These are phyloP conservation scores for Ballota nigra DNA, from an alignment of 257 asterid genomes.

Conservation along the genomic window DNA sequence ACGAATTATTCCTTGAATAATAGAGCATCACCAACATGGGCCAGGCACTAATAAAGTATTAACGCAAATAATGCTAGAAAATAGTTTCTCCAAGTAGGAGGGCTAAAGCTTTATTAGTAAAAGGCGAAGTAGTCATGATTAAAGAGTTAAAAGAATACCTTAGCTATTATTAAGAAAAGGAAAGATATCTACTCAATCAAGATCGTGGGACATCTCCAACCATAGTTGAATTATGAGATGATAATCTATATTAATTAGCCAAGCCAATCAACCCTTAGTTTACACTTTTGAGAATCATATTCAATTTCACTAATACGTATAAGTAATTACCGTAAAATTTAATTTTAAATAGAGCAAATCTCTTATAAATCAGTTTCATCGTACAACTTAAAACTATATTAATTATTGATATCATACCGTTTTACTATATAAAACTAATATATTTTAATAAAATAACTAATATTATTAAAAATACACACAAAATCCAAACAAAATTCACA, in stretches of 20 bases:
- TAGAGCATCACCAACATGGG: conserved; percentile 15
- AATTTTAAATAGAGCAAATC: too few species aligned
- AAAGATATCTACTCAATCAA: conserved; percentile 8
- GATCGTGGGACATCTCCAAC: not conserved
- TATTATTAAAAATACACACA: too few species aligned
- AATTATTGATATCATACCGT: too few species aligned
- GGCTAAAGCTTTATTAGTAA: not conserved
- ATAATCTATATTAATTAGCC: conserved; percentile 9
- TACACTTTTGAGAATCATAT: not conserved
- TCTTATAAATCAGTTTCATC: too few species aligned
- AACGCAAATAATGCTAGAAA: not conserved
- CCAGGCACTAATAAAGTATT: not conserved
- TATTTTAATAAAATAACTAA: too few species aligned
- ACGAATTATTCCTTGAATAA: too few species aligned
- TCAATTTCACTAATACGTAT: too few species aligned
- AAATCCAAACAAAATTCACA: too few species aligned
- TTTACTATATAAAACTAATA: too few species aligned
- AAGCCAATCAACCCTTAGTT: not conserved
- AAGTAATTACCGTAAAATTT: too few species aligned
- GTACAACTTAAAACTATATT: too few species aligned
- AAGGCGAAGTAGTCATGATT: conserved; percentile 27
- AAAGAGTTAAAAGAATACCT: conserved; percentile 17
- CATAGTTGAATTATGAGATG: conserved; percentile 12
- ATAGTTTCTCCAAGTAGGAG: not conserved
- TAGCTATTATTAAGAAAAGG: conserved; percentile 8